Conservation (phyloP, 2,329 filamentous ascomycete species). For the Penicillium sp. region DNA sequence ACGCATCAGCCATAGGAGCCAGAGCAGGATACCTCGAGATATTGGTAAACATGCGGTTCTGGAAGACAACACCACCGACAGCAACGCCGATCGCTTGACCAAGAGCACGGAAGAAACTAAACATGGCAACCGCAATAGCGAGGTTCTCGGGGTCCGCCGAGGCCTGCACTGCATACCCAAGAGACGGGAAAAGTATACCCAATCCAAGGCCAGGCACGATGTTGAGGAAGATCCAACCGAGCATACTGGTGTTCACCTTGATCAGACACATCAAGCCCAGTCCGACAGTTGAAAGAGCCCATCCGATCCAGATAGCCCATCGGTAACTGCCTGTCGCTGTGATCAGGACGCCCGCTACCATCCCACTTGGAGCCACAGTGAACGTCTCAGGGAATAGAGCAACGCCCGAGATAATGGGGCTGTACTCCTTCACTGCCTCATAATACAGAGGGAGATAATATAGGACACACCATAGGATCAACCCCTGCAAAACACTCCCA, state of each 20-base stretch:
- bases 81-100: slow-evolving; percentile 66
- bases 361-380: slow-evolving; percentile 61
- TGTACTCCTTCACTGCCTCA: slow-evolving; percentile 51
- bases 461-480: slow-evolving; percentile 48
- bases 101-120: slow-evolving; percentile 63
- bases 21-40: slow-evolving; percentile 50
- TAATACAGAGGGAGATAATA: slow-evolving; percentile 54
- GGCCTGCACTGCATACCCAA: slow-evolving; percentile 63
- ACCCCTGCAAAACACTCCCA: slow-evolving; percentile 57
- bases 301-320: slow-evolving; percentile 61
- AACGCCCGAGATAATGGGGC: slow-evolving; percentile 54
- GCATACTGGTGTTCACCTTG: slow-evolving; percentile 47
- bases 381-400: slow-evolving; percentile 60
- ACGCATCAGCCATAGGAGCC: slow-evolving; percentile 47
- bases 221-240: slow-evolving; percentile 60
- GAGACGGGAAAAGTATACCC: slow-evolving; percentile 64
- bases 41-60: slow-evolving; percentile 59
- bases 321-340: slow-evolving; percentile 59
- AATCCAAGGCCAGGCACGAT: slow-evolving; percentile 59
- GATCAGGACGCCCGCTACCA: slow-evolving; percentile 49
- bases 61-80: slow-evolving; percentile 66
- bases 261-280: slow-evolving; percentile 48
- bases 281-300: slow-evolving; percentile 58
- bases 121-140: slow-evolving; percentile 62
- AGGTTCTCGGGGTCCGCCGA: slow-evolving; percentile 56